Conservation (phyloP, 257 asterid species). For the Leonotis leonurus region DNA sequence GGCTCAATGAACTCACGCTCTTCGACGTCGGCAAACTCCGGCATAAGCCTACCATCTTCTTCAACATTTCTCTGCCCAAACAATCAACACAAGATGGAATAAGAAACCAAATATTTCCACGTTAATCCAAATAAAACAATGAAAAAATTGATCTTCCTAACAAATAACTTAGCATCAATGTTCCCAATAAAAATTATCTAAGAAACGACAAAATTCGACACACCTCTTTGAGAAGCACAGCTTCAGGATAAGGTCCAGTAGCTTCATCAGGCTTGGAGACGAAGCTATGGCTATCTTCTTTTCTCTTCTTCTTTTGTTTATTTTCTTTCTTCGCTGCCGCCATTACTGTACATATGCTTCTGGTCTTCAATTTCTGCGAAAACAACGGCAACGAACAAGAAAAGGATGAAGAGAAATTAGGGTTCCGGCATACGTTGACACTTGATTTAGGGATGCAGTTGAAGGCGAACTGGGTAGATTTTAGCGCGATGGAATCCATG, state of each 20-base stretch:
- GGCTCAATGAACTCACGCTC: conserved; percentile 49
- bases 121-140: neutral
- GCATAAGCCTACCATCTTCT: conserved; percentile 66
- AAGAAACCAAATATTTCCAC: neutral
- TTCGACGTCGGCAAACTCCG: conserved; percentile 81
- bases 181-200: neutral
- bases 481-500: conserved; percentile 24
- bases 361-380: conserved; percentile 30
- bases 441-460: neutral
- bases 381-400: conserved; percentile 21
- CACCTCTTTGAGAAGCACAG: conserved; percentile 76
- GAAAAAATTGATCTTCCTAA: neutral
- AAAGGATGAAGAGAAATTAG: conserved; percentile 22
- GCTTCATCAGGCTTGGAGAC: conserved; percentile 68
- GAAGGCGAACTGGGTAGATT: conserved; percentile 17
- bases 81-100: neutral
- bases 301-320: conserved; percentile 25
- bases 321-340: conserved; percentile 49
- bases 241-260: conserved; percentile 86
- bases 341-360: conserved; percentile 21
- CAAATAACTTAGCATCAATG: neutral
- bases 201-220: neutral
- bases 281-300: conserved; percentile 54
- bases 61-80: conserved; percentile 57
- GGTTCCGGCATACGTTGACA: conserved; percentile 14